A percentile compares a stretch with the other conserved stretches of the same genome.
phyloP scores from a whole-genome alignment of 2,329 filamentous ascomycete species.

The Apiospora arundinis region DNA sequence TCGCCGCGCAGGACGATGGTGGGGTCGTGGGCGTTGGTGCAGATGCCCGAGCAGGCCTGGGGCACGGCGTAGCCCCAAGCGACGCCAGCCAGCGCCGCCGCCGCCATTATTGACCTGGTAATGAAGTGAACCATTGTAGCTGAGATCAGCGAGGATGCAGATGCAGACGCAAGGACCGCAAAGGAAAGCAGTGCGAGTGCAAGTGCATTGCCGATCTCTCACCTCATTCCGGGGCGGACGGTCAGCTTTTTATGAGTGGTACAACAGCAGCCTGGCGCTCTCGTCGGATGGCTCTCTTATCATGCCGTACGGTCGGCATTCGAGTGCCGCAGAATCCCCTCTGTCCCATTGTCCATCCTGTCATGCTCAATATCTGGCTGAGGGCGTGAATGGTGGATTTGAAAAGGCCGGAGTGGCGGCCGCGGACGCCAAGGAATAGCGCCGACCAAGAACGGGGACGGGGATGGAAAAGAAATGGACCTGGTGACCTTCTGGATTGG shows the following conservation, averaged over 20 bases:
- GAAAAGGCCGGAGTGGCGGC: background rate
- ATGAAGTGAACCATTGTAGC: background rate
- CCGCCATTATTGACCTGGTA: too few relatives aligned
- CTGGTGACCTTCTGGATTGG: background rate
- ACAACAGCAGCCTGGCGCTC: background rate
- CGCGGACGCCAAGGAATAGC: background rate
- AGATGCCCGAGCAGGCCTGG: slow-evolving; percentile 45
- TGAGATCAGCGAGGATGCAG: background rate
- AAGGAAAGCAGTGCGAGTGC: background rate
- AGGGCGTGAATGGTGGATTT: slow-evolving; percentile 5
- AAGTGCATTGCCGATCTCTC: background rate
- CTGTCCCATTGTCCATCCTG: background rate
- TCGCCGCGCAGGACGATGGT: slow-evolving; percentile 46
- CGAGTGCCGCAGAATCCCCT: background rate
- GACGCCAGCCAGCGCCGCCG: slow-evolving; percentile 22
- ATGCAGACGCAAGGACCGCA: background rate
- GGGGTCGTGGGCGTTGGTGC: slow-evolving; percentile 47
- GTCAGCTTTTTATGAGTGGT: background rate
- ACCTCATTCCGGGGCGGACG: background rate
- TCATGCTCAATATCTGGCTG: background rate
- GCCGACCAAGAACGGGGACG: background rate
- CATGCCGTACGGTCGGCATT: background rate
- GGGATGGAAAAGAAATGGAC: background rate
- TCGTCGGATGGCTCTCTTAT: background rate
- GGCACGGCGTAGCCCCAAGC: slow-evolving; percentile 38